Conservation (phyloP, 1,284 basidiomycete genomes). For the Ganoderma leucocontextum region DNA sequence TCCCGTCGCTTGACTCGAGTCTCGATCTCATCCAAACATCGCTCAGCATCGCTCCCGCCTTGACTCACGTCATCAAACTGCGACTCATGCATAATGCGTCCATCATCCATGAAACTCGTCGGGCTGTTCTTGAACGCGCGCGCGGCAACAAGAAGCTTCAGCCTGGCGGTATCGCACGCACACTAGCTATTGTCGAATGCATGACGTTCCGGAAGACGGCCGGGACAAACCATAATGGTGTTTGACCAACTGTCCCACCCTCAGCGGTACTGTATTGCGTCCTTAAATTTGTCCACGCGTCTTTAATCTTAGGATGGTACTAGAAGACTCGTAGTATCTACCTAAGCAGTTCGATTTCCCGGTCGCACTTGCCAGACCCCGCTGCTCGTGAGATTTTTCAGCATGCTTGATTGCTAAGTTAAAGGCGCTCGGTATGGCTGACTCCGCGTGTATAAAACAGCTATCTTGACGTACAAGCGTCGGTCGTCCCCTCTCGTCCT, state of each 20-base stretch:
- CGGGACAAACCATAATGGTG: neutral
- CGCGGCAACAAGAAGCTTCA: no score
- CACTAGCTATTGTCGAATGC: neutral
- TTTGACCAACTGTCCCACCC: neutral
- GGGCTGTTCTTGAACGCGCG: neutral
- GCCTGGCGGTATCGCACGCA: neutral
- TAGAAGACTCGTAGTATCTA: neutral
- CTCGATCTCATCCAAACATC: neutral
- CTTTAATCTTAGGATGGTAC: neutral
- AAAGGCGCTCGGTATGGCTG: constrained; percentile 3
- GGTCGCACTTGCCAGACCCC: neutral
- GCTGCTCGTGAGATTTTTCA: neutral
- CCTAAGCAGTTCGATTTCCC: neutral
- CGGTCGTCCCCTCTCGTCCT: constrained; percentile 12
- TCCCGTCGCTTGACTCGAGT: neutral
- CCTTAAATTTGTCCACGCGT: neutral
- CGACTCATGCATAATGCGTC: neutral
- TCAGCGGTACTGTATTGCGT: neutral
- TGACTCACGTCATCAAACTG: neutral
- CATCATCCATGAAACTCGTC: neutral
- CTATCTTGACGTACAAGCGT: neutral
- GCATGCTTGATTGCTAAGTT: constrained; percentile 7
- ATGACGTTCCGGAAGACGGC: neutral
- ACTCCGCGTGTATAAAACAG: constrained; percentile 1
- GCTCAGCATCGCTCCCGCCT: neutral